phyloP scores from a whole-genome alignment of 2,329 filamentous ascomycete genomes.

The Pseudomassariella vexata region DNA sequence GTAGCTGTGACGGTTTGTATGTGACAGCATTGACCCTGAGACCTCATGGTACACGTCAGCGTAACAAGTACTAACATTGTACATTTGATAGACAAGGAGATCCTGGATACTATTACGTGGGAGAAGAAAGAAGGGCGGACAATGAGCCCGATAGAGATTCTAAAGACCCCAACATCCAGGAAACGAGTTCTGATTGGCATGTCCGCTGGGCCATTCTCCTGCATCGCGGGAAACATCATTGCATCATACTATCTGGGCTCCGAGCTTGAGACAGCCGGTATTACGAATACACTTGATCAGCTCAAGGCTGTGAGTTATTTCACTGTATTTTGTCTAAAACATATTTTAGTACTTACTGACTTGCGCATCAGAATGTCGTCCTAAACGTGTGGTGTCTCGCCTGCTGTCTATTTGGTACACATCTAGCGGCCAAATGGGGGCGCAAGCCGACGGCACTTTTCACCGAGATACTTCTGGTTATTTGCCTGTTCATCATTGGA shows the following conservation, averaged over 20 bases:
- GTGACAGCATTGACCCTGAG: no score
- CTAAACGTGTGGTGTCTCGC: conserved; percentile 44
- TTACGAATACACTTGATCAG: conserved; percentile 29
- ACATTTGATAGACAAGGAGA: no score
- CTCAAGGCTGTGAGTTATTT: conserved; percentile 24
- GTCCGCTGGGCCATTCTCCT: conserved; percentile 27
- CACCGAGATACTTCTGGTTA: conserved; percentile 29
- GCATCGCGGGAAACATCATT: conserved; percentile 32
- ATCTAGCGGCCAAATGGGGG: conserved; percentile 34
- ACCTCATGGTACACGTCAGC: no score
- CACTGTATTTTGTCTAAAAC: not conserved
- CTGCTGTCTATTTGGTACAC: conserved; percentile 35
- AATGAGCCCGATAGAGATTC: conserved; percentile 30
- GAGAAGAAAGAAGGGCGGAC: conserved; percentile 34
- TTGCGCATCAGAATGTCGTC: conserved; percentile 34
- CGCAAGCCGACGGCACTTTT: conserved; percentile 36
- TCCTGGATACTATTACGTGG: conserved; percentile 36
- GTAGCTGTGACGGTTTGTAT: conserved; percentile 29
- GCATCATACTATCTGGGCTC: conserved; percentile 32
- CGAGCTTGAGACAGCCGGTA: conserved; percentile 34
- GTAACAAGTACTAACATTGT: no score
- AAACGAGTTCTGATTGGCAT: conserved; percentile 33
- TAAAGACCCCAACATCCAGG: conserved; percentile 28
- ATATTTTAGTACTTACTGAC: not conserved
- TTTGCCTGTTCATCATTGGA: conserved; percentile 46